Conservation (phyloP, 805 yeast genomes). For the Candida golubevii region DNA sequence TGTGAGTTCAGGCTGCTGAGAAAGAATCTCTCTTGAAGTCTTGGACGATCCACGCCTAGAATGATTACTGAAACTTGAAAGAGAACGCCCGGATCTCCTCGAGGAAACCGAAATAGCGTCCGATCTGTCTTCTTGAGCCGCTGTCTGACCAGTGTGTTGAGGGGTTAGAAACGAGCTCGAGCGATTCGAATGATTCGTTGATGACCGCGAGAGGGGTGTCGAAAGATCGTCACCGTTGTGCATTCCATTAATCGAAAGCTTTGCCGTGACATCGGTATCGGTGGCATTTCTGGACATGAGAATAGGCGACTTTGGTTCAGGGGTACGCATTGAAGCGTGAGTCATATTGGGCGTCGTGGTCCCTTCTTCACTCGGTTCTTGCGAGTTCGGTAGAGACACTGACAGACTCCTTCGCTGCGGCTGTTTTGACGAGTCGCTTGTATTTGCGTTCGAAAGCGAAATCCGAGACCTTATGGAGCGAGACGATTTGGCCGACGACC, state of each 20-base stretch:
- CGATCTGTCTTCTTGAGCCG: constrained; percentile 12
- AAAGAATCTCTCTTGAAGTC: constrained; percentile 9
- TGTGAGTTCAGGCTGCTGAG: constrained; percentile 13
- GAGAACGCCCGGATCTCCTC: constrained; percentile 16
- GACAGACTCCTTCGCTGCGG: constrained; percentile 30
- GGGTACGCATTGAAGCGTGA: constrained; percentile 50
- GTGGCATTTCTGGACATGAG: constrained; percentile 51
- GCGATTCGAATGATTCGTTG: constrained; percentile 16
- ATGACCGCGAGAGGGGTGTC: constrained; percentile 20
- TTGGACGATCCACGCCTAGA: constrained; percentile 15
- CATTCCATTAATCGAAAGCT: constrained; percentile 3
- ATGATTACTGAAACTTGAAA: constrained; percentile 11
- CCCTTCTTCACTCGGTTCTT: constrained; percentile 19
- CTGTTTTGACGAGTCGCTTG: constrained; percentile 23
- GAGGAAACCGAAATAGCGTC: constrained; percentile 17
- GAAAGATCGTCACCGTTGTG: constrained; percentile 14
- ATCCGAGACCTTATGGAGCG: constrained; percentile 43
- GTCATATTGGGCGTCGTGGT: constrained; percentile 2
- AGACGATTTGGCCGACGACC: constrained; percentile 44
- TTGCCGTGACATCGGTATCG: constrained; percentile 21
- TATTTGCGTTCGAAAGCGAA: constrained; percentile 19
- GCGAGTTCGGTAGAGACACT: constrained; percentile 17
- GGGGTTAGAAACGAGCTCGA: constrained; percentile 14
- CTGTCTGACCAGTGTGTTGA: constrained; percentile 16
- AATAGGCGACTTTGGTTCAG: constrained; percentile 72